Base-by-base conservation (phyloP, 495 filamentous ascomycete genomes). In the Penicillium flavigenum region DNA sequence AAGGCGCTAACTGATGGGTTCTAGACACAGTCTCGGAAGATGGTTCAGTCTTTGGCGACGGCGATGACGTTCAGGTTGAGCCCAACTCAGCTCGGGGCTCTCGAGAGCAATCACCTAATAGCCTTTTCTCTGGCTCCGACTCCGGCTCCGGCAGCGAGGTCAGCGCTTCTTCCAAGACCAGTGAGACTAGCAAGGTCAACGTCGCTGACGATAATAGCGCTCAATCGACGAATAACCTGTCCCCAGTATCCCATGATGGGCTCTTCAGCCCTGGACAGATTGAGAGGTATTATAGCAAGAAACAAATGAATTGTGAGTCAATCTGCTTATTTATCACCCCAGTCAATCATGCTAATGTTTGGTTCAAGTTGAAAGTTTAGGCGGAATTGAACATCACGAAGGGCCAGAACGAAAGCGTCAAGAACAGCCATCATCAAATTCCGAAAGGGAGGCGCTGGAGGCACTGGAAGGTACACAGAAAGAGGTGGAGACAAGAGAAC, bases 21-120 rank as follows among this genome's bases (percentile, higher is more conserved):
- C 17, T 22, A 53, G 51, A 22, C 22, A 32, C 3, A 31, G 3
- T 16, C 38, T 53, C 27, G 17, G 39, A 29, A 8, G 12, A 44
- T 8, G 27, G 11, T 44, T 43, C 38, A 7, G n/a, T 11, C 11
- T 20, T 50, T 50, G 32, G 47, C 14, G 29, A 38, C 29, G 32
- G 32, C 20, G 29, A 39, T 38, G 32, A 50, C 32, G 24, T 31
- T 50, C 47, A 24, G 32, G 19, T 2, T 38, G 31, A 38, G 29
- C 4, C 19, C 5, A 26, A 38, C 19, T 38, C 32, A 11, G 32
- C 31, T 20, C 47, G 36, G 14, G 47, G 26, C 16, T 44, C 27
- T 53, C 39, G 26, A 31, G 51, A 53, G 19, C 26, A 53, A 44
- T 53, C 39, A 11, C 39, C 51, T 22, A 9, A 44, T 19, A 12